phyloP scores from a whole-genome alignment of 225 moss, liverwort and hornwort genomes.

The Antitrichia curtipendula region DNA sequence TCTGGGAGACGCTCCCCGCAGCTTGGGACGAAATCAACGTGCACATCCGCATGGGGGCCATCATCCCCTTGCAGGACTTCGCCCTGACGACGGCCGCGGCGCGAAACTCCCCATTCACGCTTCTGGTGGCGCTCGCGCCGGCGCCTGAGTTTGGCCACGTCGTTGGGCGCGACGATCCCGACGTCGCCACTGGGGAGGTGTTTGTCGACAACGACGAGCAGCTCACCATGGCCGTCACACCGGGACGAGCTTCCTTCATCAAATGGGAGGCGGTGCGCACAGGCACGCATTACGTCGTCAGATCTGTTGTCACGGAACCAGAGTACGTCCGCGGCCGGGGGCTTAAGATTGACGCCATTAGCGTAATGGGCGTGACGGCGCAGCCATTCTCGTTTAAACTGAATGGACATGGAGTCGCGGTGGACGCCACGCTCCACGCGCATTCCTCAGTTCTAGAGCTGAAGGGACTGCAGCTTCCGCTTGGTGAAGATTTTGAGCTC shows the following conservation, averaged over 20 bases:
- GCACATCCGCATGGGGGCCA: constrained; percentile 32
- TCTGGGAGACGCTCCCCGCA: constrained; percentile 20
- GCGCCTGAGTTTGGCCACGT: not conserved
- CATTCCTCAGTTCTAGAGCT: constrained; percentile 1
- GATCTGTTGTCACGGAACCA: constrained; percentile 4
- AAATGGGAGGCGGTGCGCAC: constrained; percentile 13
- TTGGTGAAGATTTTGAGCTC: constrained; percentile 20
- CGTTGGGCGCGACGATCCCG: not conserved
- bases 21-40: constrained; percentile 29
- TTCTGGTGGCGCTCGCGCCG: constrained; percentile 23
- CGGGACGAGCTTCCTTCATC: constrained; percentile 5
- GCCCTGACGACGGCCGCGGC: constrained; percentile 28
- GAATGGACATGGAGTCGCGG: not conserved
- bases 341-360: not conserved
- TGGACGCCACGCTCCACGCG: not conserved
- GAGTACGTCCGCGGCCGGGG: not conserved
- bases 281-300: not conserved
- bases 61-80: constrained; percentile 37
- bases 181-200: constrained; percentile 13
- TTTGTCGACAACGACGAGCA: constrained; percentile 27
- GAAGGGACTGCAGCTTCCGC: not conserved
- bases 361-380: constrained; percentile 9
- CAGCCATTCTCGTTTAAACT: constrained; percentile 6
- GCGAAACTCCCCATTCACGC: constrained; percentile 23
- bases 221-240: constrained; percentile 1